These are phyloP conservation scores for Corrigiola litoralis DNA, from an alignment of 179 eudicot species.

Conservation along the genomic window DNA sequence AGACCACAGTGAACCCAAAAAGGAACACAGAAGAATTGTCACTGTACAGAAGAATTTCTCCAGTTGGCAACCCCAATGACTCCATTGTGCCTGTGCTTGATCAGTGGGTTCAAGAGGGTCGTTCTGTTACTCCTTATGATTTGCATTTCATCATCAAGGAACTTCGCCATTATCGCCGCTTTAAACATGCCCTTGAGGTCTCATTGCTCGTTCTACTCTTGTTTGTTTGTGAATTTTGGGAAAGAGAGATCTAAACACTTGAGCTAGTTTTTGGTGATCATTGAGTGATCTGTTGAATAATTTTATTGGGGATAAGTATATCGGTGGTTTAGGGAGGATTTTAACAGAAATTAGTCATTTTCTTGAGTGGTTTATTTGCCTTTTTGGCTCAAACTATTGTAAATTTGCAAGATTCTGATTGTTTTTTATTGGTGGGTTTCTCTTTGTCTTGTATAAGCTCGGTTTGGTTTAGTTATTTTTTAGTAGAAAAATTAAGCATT, in stretches of 20 bases:
- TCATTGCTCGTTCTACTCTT: conserved; percentile 1
- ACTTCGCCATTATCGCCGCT: conserved; percentile 28
- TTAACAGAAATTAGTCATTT: too few species aligned
- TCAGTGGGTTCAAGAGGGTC: conserved; percentile 46
- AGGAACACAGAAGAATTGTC: conserved; percentile 2
- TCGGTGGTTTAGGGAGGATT: too few species aligned
- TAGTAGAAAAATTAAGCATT: not conserved
- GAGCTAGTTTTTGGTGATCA: not conserved
- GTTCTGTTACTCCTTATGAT: conserved; percentile 3
- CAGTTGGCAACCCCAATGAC: conserved; percentile 30
- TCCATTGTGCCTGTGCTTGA: conserved; percentile 44
- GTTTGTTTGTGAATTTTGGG: not conserved
- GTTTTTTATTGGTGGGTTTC: too few species aligned
- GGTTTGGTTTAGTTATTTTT: too few species aligned
- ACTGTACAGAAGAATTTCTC: conserved; percentile 42
- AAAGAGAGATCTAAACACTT: too few species aligned
- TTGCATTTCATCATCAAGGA: conserved; percentile 29
- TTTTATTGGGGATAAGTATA: too few species aligned
- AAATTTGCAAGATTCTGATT: too few species aligned
- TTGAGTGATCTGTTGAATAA: not conserved
- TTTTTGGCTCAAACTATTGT: too few species aligned
- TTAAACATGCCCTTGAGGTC: conserved; percentile 57
- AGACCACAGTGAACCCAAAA: not conserved
- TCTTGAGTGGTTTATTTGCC: too few species aligned
- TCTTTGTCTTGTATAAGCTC: too few species aligned